Evolutionary conservation across 139 green algal species (phyloP).

Genomic region (Spirogloea muscicola): DNA sequence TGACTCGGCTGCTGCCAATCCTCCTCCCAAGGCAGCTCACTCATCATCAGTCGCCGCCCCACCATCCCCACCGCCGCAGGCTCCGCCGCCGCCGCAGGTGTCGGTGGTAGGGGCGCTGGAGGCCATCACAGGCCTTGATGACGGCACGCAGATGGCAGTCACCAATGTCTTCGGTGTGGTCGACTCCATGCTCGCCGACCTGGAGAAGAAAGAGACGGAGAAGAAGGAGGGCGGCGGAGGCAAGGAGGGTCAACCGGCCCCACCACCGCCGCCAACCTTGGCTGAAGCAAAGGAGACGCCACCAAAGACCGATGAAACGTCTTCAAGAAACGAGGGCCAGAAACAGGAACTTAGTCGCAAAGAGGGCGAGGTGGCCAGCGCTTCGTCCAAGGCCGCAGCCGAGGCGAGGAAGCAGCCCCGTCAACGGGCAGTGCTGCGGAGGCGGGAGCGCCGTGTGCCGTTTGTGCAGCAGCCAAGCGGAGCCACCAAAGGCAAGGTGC

Average conservation of each 20-base stretch:
- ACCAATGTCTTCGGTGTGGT: constrained; percentile 19
- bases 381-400: not conserved
- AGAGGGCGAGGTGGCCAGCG: not conserved
- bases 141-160: constrained; percentile 20
- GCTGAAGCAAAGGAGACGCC: not conserved
- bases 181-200: constrained; percentile 10
- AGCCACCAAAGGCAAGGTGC: too few species aligned
- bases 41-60: too few species aligned
- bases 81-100: not conserved
- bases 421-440: too few species aligned
- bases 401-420: not conserved
- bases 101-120: constrained; percentile 2
- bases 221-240: constrained; percentile 1
- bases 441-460: too few species aligned
- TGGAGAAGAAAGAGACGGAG: constrained; percentile 5
- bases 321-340: not conserved
- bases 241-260: not conserved
- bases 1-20: too few species aligned
- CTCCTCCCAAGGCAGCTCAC: too few species aligned
- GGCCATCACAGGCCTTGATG: constrained; percentile 6
- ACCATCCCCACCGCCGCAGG: not conserved
- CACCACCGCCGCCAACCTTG: not conserved
- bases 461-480: too few species aligned
- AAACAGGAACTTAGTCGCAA: not conserved
- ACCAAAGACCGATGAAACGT: not conserved